phyloP scores from a whole-genome alignment of 768 basidiomycete species.

The Hypholoma fasciculare region DNA sequence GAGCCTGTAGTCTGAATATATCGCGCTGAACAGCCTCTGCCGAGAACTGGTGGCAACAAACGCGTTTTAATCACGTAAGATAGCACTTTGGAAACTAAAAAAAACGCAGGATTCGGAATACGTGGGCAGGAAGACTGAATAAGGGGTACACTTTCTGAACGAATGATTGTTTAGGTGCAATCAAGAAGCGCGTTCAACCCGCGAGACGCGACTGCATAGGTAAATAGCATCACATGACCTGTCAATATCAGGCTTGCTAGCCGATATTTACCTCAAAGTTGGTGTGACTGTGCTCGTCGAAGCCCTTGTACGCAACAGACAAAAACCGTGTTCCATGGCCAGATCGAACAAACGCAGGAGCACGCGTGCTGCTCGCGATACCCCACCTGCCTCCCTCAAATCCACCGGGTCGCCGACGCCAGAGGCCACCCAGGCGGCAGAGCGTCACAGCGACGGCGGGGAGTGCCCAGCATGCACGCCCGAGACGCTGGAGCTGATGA shows the following conservation, averaged over 20 bases:
- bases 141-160: neutral
- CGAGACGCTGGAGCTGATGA: slow-evolving; percentile 22
- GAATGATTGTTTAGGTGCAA: neutral
- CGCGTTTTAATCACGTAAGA: neutral
- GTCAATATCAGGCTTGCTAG: neutral
- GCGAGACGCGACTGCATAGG: neutral
- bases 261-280: too few relatives aligned
- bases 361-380: neutral
- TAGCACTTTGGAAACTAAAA: neutral
- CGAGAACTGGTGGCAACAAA: neutral
- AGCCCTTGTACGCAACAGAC: slow-evolving; percentile 4
- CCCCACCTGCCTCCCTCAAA: slow-evolving; percentile 7
- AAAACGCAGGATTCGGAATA: neutral
- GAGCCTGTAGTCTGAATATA: too few relatives aligned
- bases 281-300: too few relatives aligned
- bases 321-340: slow-evolving; percentile 12
- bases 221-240: slow-evolving; percentile 5
- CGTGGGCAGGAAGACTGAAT: too few relatives aligned
- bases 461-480: slow-evolving; percentile 27
- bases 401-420: slow-evolving; percentile 2
- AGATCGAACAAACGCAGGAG: slow-evolving; percentile 8
- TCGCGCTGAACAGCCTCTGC: neutral
- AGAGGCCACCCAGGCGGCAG: neutral
- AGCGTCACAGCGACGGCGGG: slow-evolving; percentile 17
- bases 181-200: neutral